Percentiles rank a stretch among this genome's conserved stretches.
Evolutionary conservation across 768 basidiomycete species (phyloP).

Genomic region (Cystobasidium ongulense): DNA sequence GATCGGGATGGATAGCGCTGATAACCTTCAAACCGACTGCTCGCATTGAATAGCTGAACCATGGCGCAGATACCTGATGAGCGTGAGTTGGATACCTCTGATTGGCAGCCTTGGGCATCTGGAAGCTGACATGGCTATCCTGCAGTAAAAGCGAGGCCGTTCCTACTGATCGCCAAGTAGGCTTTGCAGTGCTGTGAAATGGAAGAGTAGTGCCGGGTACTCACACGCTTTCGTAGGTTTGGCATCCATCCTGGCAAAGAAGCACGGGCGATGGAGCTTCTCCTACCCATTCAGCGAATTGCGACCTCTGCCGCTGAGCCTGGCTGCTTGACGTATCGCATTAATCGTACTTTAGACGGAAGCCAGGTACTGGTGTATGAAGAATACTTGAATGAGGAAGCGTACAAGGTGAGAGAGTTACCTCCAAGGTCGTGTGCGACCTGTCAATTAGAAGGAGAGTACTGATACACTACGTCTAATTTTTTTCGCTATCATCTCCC

Average conservation of each 20-base stretch:
- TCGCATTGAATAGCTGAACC: not conserved
- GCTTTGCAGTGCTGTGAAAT: no score
- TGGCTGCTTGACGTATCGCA: not conserved
- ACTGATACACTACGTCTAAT: no score
- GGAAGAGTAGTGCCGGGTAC: no score
- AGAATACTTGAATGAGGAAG: not conserved
- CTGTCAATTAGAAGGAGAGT: no score
- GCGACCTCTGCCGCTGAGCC: not conserved
- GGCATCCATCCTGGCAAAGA: not conserved
- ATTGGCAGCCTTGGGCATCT: no score
- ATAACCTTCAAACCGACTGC: no score
- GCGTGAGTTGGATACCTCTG: no score
- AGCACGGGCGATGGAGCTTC: not conserved
- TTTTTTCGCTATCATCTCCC: no score
- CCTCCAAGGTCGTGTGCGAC: no score
- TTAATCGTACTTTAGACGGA: not conserved
- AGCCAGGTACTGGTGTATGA: not conserved
- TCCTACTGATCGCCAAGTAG: not conserved
- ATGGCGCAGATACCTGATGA: not conserved
- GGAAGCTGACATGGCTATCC: no score
- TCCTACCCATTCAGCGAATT: not conserved
- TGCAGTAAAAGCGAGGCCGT: not conserved
- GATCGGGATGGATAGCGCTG: no score
- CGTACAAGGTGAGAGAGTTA: slow-evolving; percentile 6
- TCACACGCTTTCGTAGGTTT: not conserved